Base-by-base conservation (phyloP, 1,284 basidiomycete genomes). In the Ustilago bromivora region DNA sequence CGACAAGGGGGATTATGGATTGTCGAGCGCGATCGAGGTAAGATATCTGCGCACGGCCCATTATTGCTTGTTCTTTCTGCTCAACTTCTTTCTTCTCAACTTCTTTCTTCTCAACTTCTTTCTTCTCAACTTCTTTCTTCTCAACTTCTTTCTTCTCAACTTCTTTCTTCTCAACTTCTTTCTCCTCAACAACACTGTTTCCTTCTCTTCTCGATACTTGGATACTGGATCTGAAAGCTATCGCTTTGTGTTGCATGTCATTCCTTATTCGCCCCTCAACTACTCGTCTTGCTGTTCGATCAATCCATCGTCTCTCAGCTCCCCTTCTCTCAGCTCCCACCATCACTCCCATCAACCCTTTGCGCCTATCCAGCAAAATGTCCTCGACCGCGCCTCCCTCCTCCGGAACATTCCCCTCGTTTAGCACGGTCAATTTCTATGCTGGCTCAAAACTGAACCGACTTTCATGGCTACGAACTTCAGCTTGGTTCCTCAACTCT, bases 381-480 rank as follows among this genome's bases (percentile, higher is more conserved):
- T 47, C 72, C 2, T 35, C 17, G 31, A 32, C 61, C 1, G 52
- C 41, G 5, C 65, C 49, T 51, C 31, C 49, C 31, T 12, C 49
- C 12, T 57, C 66, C n/a, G 66, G 59, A 5, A 34, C 35, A 13
- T 77, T 73, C 36, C 70, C 70, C 4, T 72, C 69, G 13, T 77
- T 77, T 35, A 61, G 59, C 35, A 78, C 80, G n/a, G 76, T 81
- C 67, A 84, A 84, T 64, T 84, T 82, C 41, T 85, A 80, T 53
- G 78, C 79, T 8, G 84, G 84, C 12, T 60, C 59, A 56, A 70
- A 73, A 57, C 78, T 86, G 47, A 82, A 83, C 43, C 80, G 85
- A 32, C 79, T 83, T 19, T 85, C 83, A 6, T 86, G 85, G 85
- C 65, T 86, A 23, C 77, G 86, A 8, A 82, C 80, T 23, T 79